Evolutionary conservation across 2,329 filamentous ascomycete genomes (phyloP).

Genomic region (Aaosphaeria arxii): DNA sequence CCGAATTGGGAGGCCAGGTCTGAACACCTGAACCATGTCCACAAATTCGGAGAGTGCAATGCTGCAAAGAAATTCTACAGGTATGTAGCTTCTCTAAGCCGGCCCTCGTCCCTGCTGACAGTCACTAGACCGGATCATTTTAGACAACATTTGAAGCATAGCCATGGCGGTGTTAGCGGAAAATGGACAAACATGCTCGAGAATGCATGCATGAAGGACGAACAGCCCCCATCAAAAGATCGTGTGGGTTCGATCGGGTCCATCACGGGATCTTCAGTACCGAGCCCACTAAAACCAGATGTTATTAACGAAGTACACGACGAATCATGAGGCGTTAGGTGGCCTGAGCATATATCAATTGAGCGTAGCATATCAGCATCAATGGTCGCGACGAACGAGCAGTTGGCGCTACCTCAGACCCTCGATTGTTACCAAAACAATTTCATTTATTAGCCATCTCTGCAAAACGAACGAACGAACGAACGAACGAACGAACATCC

Average conservation of each 20-base stretch:
- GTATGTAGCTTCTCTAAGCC: background rate
- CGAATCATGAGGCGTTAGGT: conserved; percentile 30
- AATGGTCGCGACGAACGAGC: conserved; percentile 2
- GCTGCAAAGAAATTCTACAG: conserved; percentile 97
- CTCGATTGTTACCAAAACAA: conserved; percentile 3
- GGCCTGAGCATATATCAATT: conserved; percentile 12
- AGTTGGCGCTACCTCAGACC: too few relatives aligned
- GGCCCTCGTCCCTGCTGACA: too few relatives aligned
- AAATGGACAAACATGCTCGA: conserved; percentile 99
- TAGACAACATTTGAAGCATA: conserved; percentile 96
- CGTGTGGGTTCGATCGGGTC: conserved; percentile 32
- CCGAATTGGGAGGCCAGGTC: conserved; percentile 86
- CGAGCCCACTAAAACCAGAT: conserved; percentile 28
- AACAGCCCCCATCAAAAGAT: conserved; percentile 59
- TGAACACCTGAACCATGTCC: conserved; percentile 82
- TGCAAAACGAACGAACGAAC: background rate
- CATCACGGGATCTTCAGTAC: conserved; percentile 22
- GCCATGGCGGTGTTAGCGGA: conserved; percentile 89
- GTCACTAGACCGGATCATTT: conserved; percentile 75
- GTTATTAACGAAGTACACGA: conserved; percentile 39
- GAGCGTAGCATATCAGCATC: conserved; percentile 21
- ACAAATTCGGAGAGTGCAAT: conserved; percentile 98
- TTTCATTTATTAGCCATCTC: conserved; percentile 5
- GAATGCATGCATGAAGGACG: conserved; percentile 93
- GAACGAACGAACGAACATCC: too few relatives aligned